Evolutionary conservation across 371 early-diverging fungal species (phyloP).

Genomic region (Rhizopus arrhizus): DNA sequence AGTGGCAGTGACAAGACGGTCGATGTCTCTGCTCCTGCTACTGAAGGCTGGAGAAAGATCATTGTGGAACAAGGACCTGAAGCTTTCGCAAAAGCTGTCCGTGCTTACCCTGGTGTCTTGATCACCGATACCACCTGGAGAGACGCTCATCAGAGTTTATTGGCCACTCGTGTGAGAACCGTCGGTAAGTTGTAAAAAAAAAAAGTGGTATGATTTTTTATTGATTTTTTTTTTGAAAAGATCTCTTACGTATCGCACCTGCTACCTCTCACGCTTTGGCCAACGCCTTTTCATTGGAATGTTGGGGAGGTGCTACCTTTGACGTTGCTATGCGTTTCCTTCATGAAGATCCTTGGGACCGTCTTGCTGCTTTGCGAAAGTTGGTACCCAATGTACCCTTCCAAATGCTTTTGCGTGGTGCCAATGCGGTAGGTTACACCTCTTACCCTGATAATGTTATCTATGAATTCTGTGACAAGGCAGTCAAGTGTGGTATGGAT

Average conservation of each 20-base stretch:
- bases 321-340: constrained; percentile 95
- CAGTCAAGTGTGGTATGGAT: constrained; percentile 89
- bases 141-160: constrained; percentile 93
- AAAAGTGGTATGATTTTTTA: constrained; percentile 4
- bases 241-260: constrained; percentile 78
- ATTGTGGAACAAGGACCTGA: constrained; percentile 82
- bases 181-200: constrained; percentile 53
- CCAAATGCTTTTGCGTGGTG: constrained; percentile 97
- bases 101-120: constrained; percentile 82
- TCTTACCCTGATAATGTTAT: constrained; percentile 96
- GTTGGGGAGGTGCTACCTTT: constrained; percentile 95
- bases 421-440: constrained; percentile 96
- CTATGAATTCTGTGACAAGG: constrained; percentile 92
- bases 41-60: constrained; percentile 87
- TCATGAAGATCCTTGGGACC: constrained; percentile 94
- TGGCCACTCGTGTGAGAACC: constrained; percentile 94
- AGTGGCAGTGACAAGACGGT: constrained; percentile 40
- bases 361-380: constrained; percentile 75
- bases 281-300: constrained; percentile 89
- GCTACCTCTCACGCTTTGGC: constrained; percentile 84
- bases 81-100: constrained; percentile 89
- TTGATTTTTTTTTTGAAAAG: constrained; percentile 20
- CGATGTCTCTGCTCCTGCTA: constrained; percentile 60
- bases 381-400: constrained; percentile 96
- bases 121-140: constrained; percentile 96